Evolutionary conservation across 2,329 filamentous ascomycete species (phyloP).

Genomic region (Calonectria pteridis): DNA sequence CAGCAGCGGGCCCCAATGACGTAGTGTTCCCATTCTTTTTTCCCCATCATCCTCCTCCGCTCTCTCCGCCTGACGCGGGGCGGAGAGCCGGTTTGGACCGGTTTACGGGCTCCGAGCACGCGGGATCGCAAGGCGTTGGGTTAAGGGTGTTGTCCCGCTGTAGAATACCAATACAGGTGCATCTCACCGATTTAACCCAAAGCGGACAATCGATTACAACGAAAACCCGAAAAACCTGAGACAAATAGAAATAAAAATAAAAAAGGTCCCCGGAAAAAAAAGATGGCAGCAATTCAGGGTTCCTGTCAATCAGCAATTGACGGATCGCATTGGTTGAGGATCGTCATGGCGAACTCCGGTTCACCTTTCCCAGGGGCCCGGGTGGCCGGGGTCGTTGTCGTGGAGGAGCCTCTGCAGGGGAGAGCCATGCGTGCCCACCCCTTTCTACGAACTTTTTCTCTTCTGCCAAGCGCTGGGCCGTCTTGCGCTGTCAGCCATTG

Average conservation of each 20-base stretch:
- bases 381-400: not conserved
- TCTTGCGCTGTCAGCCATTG: not conserved
- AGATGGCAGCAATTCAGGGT: not conserved
- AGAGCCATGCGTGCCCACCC: not conserved
- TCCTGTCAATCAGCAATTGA: not conserved
- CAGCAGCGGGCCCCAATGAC: constrained; percentile 9
- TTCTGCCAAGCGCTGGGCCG: not conserved
- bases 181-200: not conserved
- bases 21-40: not conserved
- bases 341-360: constrained; percentile 9
- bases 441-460: not conserved
- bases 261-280: not conserved
- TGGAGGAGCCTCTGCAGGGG: constrained; percentile 3
- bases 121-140: not conserved
- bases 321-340: constrained; percentile 4
- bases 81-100: constrained; percentile 1
- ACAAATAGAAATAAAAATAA: not conserved
- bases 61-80: not conserved
- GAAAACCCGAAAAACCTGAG: not conserved
- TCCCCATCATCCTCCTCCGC: not conserved
- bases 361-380: constrained; percentile 4
- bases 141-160: not conserved
- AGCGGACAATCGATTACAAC: not conserved
- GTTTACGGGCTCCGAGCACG: not conserved
- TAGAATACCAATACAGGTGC: not conserved